Conservation (phyloP, 257 asterid genomes). For the Jacaranda copaia region DNA sequence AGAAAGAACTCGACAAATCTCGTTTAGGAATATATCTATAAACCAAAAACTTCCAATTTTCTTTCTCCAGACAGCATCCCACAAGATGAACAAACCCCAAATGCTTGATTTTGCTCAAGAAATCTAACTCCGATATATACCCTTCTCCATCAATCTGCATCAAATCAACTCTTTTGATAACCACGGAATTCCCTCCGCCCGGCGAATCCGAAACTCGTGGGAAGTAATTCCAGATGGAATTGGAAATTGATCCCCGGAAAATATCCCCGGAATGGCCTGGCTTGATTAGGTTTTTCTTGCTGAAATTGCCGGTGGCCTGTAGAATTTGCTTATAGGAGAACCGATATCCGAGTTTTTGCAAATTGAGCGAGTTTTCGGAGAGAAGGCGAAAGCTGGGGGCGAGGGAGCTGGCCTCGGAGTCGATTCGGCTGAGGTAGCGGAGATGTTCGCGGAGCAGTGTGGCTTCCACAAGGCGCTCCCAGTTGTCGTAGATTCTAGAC, state of each 20-base stretch:
- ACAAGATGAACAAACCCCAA: conserved; percentile 80
- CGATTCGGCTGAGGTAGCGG: too few species aligned
- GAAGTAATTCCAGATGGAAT: too few species aligned
- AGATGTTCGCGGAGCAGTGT: too few species aligned
- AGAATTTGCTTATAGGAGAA: conserved; percentile 72
- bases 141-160: conserved; percentile 60
- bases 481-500: too few species aligned
- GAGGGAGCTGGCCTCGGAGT: too few species aligned
- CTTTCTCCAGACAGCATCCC: conserved; percentile 94
- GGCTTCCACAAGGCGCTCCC: too few species aligned
- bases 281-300: conserved; percentile 64
- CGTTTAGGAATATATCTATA: conserved; percentile 87
- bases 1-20: conserved; percentile 82
- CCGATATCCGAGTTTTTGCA: too few species aligned
- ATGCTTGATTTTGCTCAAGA: conserved; percentile 75
- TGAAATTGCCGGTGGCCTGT: conserved; percentile 71
- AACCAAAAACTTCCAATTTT: conserved; percentile 75
- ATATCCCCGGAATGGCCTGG: conserved; percentile 88
- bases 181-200: conserved; percentile 78
- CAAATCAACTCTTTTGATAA: conserved; percentile 72
- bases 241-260: conserved; percentile 60
- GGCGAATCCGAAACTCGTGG: too few species aligned
- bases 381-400: background rate
- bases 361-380: background rate
- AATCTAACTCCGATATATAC: conserved; percentile 68